Evolutionary conservation across 2,329 filamentous ascomycete species (phyloP), one percentile per base, ranked within the genome.

Genomic region (Colletotrichum sidae): DNA sequence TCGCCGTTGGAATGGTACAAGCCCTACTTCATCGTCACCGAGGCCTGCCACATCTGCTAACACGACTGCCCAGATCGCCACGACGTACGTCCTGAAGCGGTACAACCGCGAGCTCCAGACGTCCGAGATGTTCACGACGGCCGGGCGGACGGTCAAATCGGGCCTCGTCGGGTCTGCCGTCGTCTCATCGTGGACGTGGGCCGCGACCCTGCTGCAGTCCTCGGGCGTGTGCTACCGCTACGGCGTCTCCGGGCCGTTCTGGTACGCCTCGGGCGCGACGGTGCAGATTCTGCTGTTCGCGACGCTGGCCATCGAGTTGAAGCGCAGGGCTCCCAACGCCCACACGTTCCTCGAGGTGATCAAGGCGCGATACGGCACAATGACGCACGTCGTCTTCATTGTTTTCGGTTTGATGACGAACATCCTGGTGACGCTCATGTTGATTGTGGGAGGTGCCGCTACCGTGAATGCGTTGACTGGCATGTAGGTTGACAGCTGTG

Each of bases 131-230:
- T 95, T 95, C 81, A 92, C 86, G 65, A 94, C 92, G 0, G 92
- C 92, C 57, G 91, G 92, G 13, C 83, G 92, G 65, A 92, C 91
- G 0, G 92, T 96, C 69, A 95, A 94, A 74, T 92, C 91, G 13
- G 92, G 92, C 55, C 82, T 95, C n/a, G 91, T 94, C 2, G 90
- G 91, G 10, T 90, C 90, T 8, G 92, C 92, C 4, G 92, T 95
- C n/a, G 91, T 94, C 6, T 92, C 90, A 38, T 92, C 89, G 17
- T 95, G 92, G 92, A 94, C 92, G 0, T 94, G 92, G 92, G 91
- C 91, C 2, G 91, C 90, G 37, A 93, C 90, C 0, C 81, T 92
- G 12, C 82, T 93, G 5, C 90, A 93, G 73, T 89, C 86, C 0
- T 88, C 90, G 6, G 85, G 87, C n/a, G 90, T 94, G 17, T 90